Base-by-base conservation (phyloP, 2,329 filamentous ascomycete species). In the Fusarium sterilihyphosum region DNA sequence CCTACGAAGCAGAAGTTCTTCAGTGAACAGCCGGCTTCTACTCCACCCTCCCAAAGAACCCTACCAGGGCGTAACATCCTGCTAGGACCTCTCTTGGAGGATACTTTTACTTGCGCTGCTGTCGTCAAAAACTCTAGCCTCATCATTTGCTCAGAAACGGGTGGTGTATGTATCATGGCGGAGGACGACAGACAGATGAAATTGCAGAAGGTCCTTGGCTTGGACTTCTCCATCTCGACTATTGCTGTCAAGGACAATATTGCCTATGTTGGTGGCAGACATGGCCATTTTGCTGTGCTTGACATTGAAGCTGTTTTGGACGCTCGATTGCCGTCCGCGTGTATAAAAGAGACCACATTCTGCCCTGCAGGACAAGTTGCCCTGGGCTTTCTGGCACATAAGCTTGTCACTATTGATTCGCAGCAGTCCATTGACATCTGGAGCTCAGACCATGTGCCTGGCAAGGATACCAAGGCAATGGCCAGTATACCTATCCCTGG, bases 111-210 rank as follows among this genome's bases (percentile, higher is more conserved):
- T 24, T 94, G 93, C 73, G 91, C 94, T 10, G 89, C 91, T 22
- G 89, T 98, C 40, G 92, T 79, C 53, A 74, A 93, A 43, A 90
- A 93, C 41, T 89, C 88, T 47, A 93, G 92, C 77, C 92, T 95
- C 24, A 89, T 98, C 46, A 86, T 98, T 47, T 96, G 94, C 83
- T 94, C 96, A 8, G 95, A 98, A 79, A 90, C 91, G 67, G 96
- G 96, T 35, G 93, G 97, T 78, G 86, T 99, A n/a, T 98, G 96
- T 82, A 85, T 97, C 37, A 86, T 98, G 38, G 93, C 98, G 72
- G 93, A 97, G 74, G 89, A 88, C 38, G 91, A 89, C 59, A 92
- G 91, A 71, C 89, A 91, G 71, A 92, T 93, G 82, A 93, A 91
- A 75, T 85, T 98, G 54, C 86, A 87, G 49, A 90, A 91, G 66